phyloP scores from a whole-genome alignment of 257 asterid genomes.

The Solanum rostratum region DNA sequence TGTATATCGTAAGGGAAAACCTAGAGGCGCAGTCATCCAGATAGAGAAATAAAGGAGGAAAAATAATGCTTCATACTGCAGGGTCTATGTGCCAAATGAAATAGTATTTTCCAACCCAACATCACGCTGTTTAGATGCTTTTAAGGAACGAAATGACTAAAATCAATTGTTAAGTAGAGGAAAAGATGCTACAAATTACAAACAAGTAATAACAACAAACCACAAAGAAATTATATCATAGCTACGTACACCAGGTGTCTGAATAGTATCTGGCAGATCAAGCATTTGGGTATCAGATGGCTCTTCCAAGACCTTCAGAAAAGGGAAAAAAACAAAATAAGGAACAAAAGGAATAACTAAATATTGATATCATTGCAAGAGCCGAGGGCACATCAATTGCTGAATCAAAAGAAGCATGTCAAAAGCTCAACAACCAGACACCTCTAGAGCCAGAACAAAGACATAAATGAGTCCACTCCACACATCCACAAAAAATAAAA shows the following conservation, averaged over 20 bases:
- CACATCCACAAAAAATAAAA: background rate
- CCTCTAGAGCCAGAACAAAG: background rate
- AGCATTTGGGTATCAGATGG: slow-evolving; percentile 39
- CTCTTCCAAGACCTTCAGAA: slow-evolving; percentile 54
- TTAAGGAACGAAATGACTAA: background rate
- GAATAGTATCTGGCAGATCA: slow-evolving; percentile 52
- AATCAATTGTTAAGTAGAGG: background rate
- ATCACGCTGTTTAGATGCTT: background rate
- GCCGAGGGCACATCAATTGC: background rate
- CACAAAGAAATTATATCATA: background rate
- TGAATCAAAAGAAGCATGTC: background rate
- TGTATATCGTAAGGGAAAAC: background rate
- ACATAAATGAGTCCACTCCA: background rate
- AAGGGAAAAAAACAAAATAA: background rate
- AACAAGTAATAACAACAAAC: background rate
- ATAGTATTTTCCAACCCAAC: background rate
- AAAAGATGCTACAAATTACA: background rate
- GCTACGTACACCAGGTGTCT: slow-evolving; percentile 68
- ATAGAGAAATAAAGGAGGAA: background rate
- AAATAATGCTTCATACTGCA: background rate
- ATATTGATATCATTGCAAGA: background rate
- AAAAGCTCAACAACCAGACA: background rate
- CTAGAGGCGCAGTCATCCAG: background rate
- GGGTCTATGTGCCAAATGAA: background rate
- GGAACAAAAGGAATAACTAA: background rate